Base-by-base conservation (phyloP, 257 asterid species). In the Nicotiana noctiflora region DNA sequence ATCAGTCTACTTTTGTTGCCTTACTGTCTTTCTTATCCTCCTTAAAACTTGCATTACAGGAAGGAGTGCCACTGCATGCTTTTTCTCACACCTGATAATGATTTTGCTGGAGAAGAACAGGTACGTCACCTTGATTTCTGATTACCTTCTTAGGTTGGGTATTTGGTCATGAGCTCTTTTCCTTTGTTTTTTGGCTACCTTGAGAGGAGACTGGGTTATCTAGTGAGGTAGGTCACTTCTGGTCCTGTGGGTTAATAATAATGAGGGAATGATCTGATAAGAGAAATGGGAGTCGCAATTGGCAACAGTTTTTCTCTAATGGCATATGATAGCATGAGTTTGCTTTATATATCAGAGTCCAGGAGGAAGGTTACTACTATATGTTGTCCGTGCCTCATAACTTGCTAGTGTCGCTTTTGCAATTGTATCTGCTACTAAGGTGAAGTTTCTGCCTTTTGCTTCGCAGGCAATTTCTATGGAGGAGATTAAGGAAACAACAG, bases 61-160 rank as follows among this genome's bases (percentile, higher is more conserved):
- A 92, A 90, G 87, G 98, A 94, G 83, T 94, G 98, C 85, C 98
- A 94, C 89, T 94, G 98, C 90, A 94, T 94, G 98, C 97, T 94
- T 80, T 94, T 94, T 62, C 94, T 92, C 29, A 94, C 96, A 62
- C 87, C 97, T 32, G 97, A 94, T 14, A 94, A 94, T 25, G 98
- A 92, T 85, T 94, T 94, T 89, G 98, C 98, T 46, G 98, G 98
- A 75, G 80, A 90, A 79, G 97, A 92, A 17, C 98, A 92, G 97
- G 98, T 94, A 88, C 46, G n/a, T 34, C 17, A 23, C n/a, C 40
- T 61, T 78, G 61, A 15, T 78, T 37, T 52, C 57, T 14, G n/a
- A 29, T 60, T 40, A 70, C 59, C 77, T 68, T 68, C n/a, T 68
- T 68, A 68, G 57, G 52, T 46, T 12, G 37, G 23, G 32, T 6